Evolutionary conservation across 192 early-diverging fungal species (phyloP).

Genomic region (Coemansia sp.): DNA sequence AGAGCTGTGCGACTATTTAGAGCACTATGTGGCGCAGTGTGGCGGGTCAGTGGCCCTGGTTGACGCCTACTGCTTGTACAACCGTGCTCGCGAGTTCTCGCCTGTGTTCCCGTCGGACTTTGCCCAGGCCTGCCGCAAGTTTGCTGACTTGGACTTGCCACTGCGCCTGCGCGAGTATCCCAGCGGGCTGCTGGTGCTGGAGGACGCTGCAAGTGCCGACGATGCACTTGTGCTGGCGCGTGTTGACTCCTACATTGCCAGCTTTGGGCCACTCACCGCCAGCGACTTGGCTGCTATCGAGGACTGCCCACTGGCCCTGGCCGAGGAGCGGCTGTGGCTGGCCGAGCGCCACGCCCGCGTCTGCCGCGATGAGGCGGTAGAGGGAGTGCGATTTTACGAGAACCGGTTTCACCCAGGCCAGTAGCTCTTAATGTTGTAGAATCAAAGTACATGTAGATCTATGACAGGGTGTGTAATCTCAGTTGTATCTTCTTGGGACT

Average conservation of each 20-base stretch:
- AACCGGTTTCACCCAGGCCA: constrained; percentile 46
- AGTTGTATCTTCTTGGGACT: neutral
- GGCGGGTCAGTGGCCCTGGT: constrained; percentile 79
- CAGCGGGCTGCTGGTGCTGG: constrained; percentile 78
- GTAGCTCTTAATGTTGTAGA: neutral
- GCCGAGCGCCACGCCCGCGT: constrained; percentile 74
- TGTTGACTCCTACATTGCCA: constrained; percentile 54
- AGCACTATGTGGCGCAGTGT: constrained; percentile 61
- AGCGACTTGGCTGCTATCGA: constrained; percentile 64
- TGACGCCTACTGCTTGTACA: constrained; percentile 93
- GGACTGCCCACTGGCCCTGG: constrained; percentile 44
- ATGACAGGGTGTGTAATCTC: neutral
- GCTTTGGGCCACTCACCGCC: constrained; percentile 62
- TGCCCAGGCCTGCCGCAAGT: constrained; percentile 69
- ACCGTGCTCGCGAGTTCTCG: constrained; percentile 85
- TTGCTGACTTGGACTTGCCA: constrained; percentile 66
- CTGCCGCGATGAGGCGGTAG: constrained; percentile 86
- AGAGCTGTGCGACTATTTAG: constrained; percentile 82
- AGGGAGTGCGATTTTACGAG: constrained; percentile 80
- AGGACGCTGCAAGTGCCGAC: constrained; percentile 58
- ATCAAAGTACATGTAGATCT: neutral
- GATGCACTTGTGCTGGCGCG: constrained; percentile 68
- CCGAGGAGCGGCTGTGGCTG: constrained; percentile 59
- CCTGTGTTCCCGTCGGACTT: constrained; percentile 95
- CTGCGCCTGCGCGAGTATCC: constrained; percentile 74